A percentile compares a stretch with the other conserved stretches of the same genome.
Conservation (phyloP, 225 moss, liverwort and hornwort species). For the Asterella californica region DNA sequence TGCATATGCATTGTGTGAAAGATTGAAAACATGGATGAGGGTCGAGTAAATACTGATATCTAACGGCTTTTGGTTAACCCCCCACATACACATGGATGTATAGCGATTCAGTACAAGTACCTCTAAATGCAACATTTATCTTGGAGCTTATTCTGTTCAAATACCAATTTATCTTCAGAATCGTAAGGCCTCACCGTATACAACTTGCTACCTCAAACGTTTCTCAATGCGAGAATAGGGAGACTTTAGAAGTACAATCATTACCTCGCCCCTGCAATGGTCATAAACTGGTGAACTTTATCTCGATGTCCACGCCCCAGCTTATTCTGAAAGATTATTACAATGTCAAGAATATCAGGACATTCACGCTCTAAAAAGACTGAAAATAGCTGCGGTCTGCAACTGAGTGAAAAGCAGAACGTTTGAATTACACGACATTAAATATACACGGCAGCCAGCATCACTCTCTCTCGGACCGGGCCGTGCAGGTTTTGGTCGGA, state of each 20-base stretch:
- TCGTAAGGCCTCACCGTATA: not conserved
- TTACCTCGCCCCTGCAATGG: slow-evolving; percentile 92
- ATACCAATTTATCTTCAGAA: not conserved
- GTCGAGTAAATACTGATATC: not conserved
- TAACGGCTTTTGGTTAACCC: not conserved
- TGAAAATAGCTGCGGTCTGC: not conserved
- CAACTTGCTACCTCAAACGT: not conserved
- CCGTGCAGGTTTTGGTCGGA: not conserved
- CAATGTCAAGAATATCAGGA: not conserved
- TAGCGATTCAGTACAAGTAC: no score
- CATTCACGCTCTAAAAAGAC: not conserved
- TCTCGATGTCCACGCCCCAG: slow-evolving; percentile 90
- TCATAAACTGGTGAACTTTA: slow-evolving; percentile 95
- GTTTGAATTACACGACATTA: not conserved
- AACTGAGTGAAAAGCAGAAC: not conserved
- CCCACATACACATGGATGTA: not conserved
- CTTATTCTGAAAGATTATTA: slow-evolving; percentile 68
- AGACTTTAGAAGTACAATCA: not conserved
- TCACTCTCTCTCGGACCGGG: not conserved
- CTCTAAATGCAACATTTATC: no score
- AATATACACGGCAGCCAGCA: not conserved
- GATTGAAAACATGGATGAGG: not conserved
- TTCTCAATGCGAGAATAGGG: not conserved
- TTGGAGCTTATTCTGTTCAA: not conserved
- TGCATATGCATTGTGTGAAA: slow-evolving; percentile 30